These are phyloP conservation scores for Capsicum chinense DNA, from an alignment of 257 asterid species.

Conservation along the genomic window DNA sequence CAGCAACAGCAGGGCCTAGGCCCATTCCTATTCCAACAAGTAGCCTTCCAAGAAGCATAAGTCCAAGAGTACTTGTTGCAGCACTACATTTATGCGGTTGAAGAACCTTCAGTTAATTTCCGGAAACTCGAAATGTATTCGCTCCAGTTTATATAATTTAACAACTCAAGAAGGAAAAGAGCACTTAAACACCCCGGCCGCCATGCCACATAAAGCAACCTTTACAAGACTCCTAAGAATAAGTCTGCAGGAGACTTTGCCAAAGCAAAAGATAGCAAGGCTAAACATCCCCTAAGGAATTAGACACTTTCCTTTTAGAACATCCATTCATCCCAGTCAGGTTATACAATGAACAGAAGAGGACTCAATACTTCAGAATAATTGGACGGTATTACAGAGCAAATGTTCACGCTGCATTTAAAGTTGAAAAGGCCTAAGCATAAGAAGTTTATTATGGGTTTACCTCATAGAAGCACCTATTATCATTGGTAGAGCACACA, in stretches of 20 bases:
- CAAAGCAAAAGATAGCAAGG: slow-evolving; percentile 22
- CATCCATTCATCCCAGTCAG: slow-evolving; percentile 15
- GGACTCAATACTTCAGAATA: not conserved
- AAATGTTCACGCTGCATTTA: not conserved
- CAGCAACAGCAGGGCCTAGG: slow-evolving; percentile 94
- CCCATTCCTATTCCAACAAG: slow-evolving; percentile 94
- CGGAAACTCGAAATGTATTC: not conserved
- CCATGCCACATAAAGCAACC: not conserved
- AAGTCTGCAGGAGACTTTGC: slow-evolving; percentile 4
- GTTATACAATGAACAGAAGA: slow-evolving; percentile 20
- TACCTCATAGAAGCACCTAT: slow-evolving; percentile 86
- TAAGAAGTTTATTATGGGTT: slow-evolving; percentile 21
- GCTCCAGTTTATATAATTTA: not conserved
- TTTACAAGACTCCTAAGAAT: not conserved
- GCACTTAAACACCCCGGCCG: not conserved
- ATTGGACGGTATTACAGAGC: not conserved
- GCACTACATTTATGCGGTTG: slow-evolving; percentile 32
- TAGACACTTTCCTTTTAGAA: not conserved
- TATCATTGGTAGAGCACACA: slow-evolving; percentile 90
- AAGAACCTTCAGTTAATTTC: slow-evolving; percentile 21
- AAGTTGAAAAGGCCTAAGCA: not conserved
- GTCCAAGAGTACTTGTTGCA: slow-evolving; percentile 66
- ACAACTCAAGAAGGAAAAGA: not conserved
- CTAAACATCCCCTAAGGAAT: not conserved
- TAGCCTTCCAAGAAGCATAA: slow-evolving; percentile 93